Evolutionary conservation across 129 eudicot genomes (phyloP), one percentile per base, ranked within the genome.

Genomic region (Saussurea involucrata): DNA sequence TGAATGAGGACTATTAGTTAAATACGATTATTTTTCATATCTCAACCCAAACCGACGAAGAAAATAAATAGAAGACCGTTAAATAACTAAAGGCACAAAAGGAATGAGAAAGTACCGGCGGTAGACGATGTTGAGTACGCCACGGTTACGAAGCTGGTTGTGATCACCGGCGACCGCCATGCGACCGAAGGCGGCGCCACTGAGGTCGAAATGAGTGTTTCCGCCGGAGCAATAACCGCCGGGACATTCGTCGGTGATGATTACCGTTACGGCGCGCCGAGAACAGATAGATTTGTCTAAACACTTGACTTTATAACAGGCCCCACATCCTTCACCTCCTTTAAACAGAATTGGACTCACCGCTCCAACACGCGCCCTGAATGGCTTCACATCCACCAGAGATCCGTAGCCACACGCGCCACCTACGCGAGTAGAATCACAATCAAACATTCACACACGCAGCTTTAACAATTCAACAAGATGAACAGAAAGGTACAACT

Each of bases 381-480:
- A 82, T 34, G 98, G 98, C 87, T 86, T 91, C 88, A 95, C 98
- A 67, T 95, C 97, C 32, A 95, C 98, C 60, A 95, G 70, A 3
- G 93, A 82, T 5, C 97, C 98, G 84, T 95, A 95, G 40, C 98
- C 98, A 32, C 98, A 95, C 78, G 98, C 97, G 83, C 98, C 98
- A 55, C 98, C 97, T 91, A 28, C 58, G 75, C 46, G 69, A 80
- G 64, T 73, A 4, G 42, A 33, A 36, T 34, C 4, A 17, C 65
- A 72, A 9, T 36, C 27, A n/a, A n/a, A 10, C 21, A 57, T 20
- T 8, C 25, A 49, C 46, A 15, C 60, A 21, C 40, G 15, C 72
- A 68, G 53, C 3, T 33, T 32, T 17, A 49, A 49, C 49, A 71
- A 34, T 28, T 28, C 81, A 76, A 76, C 20, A n/a, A 60, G 13